Evolutionary conservation across 306 rosid species (phyloP).

Genomic region (Prinsepia uniflora): DNA sequence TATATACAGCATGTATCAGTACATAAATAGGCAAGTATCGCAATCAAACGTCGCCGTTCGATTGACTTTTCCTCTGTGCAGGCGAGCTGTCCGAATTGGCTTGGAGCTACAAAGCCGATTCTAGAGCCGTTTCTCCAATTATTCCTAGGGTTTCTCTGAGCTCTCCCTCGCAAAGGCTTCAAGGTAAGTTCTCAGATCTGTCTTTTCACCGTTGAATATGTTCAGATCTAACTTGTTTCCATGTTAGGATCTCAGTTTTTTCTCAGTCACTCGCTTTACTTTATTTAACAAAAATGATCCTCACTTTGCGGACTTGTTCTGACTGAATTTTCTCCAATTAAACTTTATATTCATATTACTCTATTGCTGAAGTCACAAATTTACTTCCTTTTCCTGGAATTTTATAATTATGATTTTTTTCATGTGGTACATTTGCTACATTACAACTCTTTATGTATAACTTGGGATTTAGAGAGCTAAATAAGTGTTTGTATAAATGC

Average conservation of each 20-base stretch:
- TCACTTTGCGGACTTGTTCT: not conserved
- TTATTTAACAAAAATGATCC: not conserved
- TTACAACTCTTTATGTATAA: not conserved
- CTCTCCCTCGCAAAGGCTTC: conserved; percentile 2
- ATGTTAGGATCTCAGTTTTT: not conserved
- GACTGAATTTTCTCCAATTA: not conserved
- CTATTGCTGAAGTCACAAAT: not conserved
- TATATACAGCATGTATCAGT: too few relatives aligned
- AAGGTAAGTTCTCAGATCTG: conserved; percentile 32
- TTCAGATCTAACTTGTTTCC: conserved; percentile 22
- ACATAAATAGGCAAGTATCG: not conserved
- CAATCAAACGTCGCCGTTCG: conserved; percentile 1
- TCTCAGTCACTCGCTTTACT: not conserved
- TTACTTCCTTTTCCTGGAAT: not conserved
- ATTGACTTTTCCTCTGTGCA: not conserved
- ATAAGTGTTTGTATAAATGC: not conserved
- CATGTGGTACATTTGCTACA: conserved; percentile 9
- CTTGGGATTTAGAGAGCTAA: conserved; percentile 1
- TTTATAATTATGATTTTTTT: not conserved
- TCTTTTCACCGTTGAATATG: not conserved
- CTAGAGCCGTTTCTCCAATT: not conserved
- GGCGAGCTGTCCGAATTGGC: not conserved
- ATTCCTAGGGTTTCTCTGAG: conserved; percentile 22
- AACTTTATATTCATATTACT: not conserved
- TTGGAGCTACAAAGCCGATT: conserved; percentile 3